These are phyloP conservation scores for Elongisporangium undulatum DNA, from an alignment of 352 stramenopile species.

Conservation along the genomic window DNA sequence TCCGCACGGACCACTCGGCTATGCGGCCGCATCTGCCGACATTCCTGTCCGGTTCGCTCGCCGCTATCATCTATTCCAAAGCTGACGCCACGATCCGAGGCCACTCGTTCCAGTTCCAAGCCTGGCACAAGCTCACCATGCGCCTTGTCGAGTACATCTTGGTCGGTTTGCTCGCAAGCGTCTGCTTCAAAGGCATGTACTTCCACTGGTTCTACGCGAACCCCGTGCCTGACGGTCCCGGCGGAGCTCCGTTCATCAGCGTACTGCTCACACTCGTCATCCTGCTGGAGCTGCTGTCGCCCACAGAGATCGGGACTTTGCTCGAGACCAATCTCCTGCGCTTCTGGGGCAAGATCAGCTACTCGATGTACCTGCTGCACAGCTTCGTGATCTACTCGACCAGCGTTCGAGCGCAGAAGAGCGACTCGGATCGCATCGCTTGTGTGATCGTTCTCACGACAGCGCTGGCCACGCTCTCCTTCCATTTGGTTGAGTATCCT, in stretches of 20 bases:
- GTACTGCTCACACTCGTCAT: slow-evolving; percentile 26
- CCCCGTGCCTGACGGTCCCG: slow-evolving; percentile 11
- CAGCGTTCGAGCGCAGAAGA: slow-evolving; percentile 9
- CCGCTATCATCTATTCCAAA: slow-evolving; percentile 26
- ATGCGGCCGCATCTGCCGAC: slow-evolving; percentile 28
- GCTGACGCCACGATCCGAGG: slow-evolving; percentile 15
- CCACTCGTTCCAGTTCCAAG: slow-evolving; percentile 15
- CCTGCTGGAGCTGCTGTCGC: slow-evolving; percentile 35
- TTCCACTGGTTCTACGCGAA: slow-evolving; percentile 33
- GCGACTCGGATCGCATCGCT: slow-evolving; percentile 23
- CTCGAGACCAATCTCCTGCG: slow-evolving; percentile 37
- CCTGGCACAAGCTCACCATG: slow-evolving; percentile 11
- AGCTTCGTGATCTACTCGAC: slow-evolving; percentile 37
- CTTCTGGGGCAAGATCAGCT: slow-evolving; percentile 49
- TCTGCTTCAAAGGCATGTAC: slow-evolving; percentile 21
- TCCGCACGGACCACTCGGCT: slow-evolving; percentile 21
- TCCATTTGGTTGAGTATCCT: slow-evolving; percentile 38
- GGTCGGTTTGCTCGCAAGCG: slow-evolving; percentile 23
- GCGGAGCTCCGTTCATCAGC: slow-evolving; percentile 25
- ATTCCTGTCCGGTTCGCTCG: slow-evolving; percentile 39
- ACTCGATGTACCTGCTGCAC: slow-evolving; percentile 47
- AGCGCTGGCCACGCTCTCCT: slow-evolving; percentile 26
- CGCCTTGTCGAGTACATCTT: slow-evolving; percentile 18
- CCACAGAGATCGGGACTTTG: slow-evolving; percentile 20
- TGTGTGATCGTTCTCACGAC: slow-evolving; percentile 20